A percentile compares a stretch with the other conserved stretches of the same genome.
Conservation (phyloP, 441 rosid genomes). For the Gossypium aridum region DNA sequence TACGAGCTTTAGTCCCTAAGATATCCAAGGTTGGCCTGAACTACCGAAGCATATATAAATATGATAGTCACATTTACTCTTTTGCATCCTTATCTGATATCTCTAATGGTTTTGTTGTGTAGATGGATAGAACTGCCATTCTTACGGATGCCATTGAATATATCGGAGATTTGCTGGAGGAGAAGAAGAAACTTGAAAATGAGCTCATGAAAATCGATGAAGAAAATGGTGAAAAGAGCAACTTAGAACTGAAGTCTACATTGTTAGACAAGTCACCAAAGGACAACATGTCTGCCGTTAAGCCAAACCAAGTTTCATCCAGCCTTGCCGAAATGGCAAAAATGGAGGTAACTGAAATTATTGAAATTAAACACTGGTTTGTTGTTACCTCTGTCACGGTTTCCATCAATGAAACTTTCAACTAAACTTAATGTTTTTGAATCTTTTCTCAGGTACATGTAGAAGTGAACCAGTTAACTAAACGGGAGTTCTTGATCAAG, state of each 20-base stretch:
- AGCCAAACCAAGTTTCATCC: conserved; percentile 20
- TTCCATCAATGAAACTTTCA: background rate
- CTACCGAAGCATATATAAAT: background rate
- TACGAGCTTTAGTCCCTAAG: conserved; percentile 67
- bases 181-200: conserved; percentile 46
- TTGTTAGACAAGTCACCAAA: conserved; percentile 11
- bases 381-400: background rate
- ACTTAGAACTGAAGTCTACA: conserved; percentile 4
- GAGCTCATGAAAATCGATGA: conserved; percentile 48
- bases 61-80: background rate
- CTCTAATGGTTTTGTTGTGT: background rate
- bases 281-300: conserved; percentile 9
- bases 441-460: conserved; percentile 35
- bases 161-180: conserved; percentile 40
- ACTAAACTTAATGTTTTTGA: background rate
- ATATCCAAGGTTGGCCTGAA: conserved; percentile 58
- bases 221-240: conserved; percentile 23
- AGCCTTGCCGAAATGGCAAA: conserved; percentile 13
- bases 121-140: conserved; percentile 73
- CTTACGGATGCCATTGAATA: conserved; percentile 67
- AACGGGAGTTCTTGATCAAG: conserved; percentile 48
- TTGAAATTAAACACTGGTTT: background rate
- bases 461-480: conserved; percentile 48
- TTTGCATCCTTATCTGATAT: background rate
- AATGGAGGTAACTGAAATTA: conserved; percentile 29